Percentiles rank a stretch among this genome's conserved stretches.
These are phyloP conservation scores for Marchantia paleacea DNA, from an alignment of 225 moss, liverwort and hornwort species.

Conservation along the genomic window DNA sequence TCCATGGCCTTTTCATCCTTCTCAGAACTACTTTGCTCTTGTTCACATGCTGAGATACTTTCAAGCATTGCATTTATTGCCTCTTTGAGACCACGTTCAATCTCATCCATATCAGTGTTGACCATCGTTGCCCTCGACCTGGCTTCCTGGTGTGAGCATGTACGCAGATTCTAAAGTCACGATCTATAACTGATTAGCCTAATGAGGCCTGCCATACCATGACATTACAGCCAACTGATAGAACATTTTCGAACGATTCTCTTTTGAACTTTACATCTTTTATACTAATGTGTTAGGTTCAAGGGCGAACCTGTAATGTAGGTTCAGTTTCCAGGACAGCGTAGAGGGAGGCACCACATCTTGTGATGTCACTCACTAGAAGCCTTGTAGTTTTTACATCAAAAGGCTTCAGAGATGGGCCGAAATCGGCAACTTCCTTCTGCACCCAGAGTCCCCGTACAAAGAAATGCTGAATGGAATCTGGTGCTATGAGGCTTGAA, in stretches of 20 bases:
- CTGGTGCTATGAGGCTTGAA: background rate
- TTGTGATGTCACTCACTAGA: conserved; percentile 57
- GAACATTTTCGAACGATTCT: background rate
- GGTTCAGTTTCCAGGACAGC: conserved; percentile 50
- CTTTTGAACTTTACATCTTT: background rate
- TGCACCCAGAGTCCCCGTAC: background rate
- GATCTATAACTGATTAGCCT: background rate
- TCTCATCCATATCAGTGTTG: conserved; percentile 60
- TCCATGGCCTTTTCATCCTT: conserved; percentile 28
- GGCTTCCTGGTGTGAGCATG: conserved; percentile 33
- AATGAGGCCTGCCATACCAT: background rate
- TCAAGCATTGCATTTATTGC: conserved; percentile 38
- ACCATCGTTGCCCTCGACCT: conserved; percentile 30
- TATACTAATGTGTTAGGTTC: background rate
- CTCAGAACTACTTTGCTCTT: conserved; percentile 34
- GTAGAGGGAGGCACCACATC: conserved; percentile 61
- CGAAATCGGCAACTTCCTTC: conserved; percentile 26
- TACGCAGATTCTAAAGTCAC: background rate
- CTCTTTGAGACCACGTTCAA: conserved; percentile 45
- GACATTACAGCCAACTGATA: background rate
- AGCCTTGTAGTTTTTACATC: conserved; percentile 48
- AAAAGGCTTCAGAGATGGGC: conserved; percentile 32
- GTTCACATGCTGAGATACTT: conserved; percentile 32
- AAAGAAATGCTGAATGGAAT: background rate
- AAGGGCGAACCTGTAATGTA: conserved; percentile 44